Evolutionary conservation across 1,284 basidiomycete species (phyloP), one percentile per base, ranked within the genome.

Genomic region (Tilletia horrida): DNA sequence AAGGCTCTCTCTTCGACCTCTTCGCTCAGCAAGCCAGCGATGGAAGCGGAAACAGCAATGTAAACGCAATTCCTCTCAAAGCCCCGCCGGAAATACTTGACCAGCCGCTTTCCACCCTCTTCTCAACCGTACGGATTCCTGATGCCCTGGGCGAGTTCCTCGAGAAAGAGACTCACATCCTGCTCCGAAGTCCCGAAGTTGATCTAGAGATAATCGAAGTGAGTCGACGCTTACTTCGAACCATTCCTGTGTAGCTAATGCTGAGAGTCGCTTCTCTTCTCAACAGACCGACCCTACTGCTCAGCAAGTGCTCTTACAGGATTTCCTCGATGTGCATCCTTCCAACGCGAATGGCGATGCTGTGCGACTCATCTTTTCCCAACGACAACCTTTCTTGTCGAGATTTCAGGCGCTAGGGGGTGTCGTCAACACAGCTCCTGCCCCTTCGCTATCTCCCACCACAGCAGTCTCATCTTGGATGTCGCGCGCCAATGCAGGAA

Each of bases 161-260:
- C 43, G 79, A 81, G 44, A 76, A 77, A 13, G 70, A 71, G 11
- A 76, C 71, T 13, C 76, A 75, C 64, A 71, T 81, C 77, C 93
- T 97, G 13, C 83, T 99, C 74, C 90, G 93, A 77, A 95, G 92
- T 78, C 93, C 95, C 23, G 55, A 59, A 29, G 55, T 59, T 16
- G 55, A 59, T 18, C 29, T 59, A 29, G 55, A 59, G 0, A 91
- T 59, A 29, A 21, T 29, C 14, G 55, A 95, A 84, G 92, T 93
- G 72, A 63, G 85, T 55, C 18, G 16, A 3, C 23, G 55, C 50
- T 21, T 27, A 40, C 63, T 65, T 23, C 31, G 1, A 18, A 29
- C 48, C 52, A 16, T 59, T 59, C 48, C 16, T 6, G 35, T 16
- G 7, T 55, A 21, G 25, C 23, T 3, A 3, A 16, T 16, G 3